Evolutionary conservation across 2,329 filamentous ascomycete species (phyloP).

Genomic region (Pyrenophora seminiperda): DNA sequence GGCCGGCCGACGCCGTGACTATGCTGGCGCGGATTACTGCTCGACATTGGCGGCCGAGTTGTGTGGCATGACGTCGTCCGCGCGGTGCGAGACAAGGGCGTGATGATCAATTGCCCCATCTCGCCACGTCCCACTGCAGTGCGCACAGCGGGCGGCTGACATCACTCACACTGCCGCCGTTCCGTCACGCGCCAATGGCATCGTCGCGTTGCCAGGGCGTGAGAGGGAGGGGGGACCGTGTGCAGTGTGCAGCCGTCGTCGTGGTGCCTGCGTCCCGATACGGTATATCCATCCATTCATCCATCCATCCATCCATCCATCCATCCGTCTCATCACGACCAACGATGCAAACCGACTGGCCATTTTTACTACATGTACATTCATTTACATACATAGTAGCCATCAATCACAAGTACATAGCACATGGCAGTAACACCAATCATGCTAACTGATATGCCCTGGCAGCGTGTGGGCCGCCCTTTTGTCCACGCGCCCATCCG

Average conservation of each 20-base stretch:
- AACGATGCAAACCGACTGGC: neutral
- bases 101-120: conserved; percentile 10
- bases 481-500: conserved; percentile 22
- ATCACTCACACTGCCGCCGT: conserved; percentile 10
- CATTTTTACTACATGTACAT: too few relatives aligned
- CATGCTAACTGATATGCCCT: neutral
- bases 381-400: too few relatives aligned
- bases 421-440: too few relatives aligned
- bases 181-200: conserved; percentile 8
- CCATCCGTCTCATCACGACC: neutral
- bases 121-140: conserved; percentile 1
- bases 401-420: too few relatives aligned
- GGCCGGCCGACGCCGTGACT: neutral
- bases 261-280: neutral
- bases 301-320: too few relatives aligned
- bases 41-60: neutral
- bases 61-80: conserved; percentile 15
- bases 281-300: neutral
- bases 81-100: conserved; percentile 1
- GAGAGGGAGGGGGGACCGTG: neutral
- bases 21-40: too few relatives aligned
- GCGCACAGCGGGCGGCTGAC: conserved; percentile 10
- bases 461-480: conserved; percentile 10
- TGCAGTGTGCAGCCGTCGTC: neutral
- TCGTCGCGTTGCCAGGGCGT: neutral